These are phyloP conservation scores for Volvariella volvacea DNA, from an alignment of 1,284 basidiomycete genomes.

Conservation along the genomic window DNA sequence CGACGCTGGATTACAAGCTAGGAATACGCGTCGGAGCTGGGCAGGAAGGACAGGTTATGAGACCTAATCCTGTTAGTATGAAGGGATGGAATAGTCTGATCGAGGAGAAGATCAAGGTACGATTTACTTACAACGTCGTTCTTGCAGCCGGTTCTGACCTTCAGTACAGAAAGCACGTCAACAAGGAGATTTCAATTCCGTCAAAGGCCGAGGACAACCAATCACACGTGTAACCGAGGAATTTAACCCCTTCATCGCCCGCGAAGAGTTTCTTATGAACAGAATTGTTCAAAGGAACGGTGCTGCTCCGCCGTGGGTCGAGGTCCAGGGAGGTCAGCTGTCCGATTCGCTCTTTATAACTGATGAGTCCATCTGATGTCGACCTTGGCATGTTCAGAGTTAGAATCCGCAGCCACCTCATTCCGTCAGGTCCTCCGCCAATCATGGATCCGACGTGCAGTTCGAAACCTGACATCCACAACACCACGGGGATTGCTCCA, in stretches of 20 bases:
- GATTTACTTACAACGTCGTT: slow-evolving; percentile 3
- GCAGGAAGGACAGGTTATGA: slow-evolving; percentile 6
- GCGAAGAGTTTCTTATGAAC: slow-evolving; percentile 85
- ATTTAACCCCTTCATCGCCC: slow-evolving; percentile 73
- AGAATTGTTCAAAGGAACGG: slow-evolving; percentile 83
- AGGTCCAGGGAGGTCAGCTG: slow-evolving; percentile 64
- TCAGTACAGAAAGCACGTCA: slow-evolving; percentile 53
- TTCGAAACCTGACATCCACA: slow-evolving; percentile 50
- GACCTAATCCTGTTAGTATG: slow-evolving; percentile 52
- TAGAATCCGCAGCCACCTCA: slow-evolving; percentile 39
- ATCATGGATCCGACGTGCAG: slow-evolving; percentile 63
- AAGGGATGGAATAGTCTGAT: slow-evolving; percentile 73
- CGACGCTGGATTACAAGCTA: slow-evolving; percentile 69
- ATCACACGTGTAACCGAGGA: slow-evolving; percentile 56
- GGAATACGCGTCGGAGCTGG: slow-evolving; percentile 38
- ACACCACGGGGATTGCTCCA: slow-evolving; percentile 35
- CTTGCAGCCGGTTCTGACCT: too few species aligned
- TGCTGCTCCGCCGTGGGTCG: slow-evolving; percentile 88
- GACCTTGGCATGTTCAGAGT: slow-evolving; percentile 19
- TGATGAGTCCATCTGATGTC: slow-evolving; percentile 1
- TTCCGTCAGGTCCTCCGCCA: slow-evolving; percentile 62
- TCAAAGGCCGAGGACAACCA: slow-evolving; percentile 77
- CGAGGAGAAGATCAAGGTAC: slow-evolving; percentile 76
- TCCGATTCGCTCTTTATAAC: not conserved
- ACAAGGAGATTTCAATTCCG: slow-evolving; percentile 66